Conservation (phyloP, 805 yeast species). For the Dipodascus albidus region DNA sequence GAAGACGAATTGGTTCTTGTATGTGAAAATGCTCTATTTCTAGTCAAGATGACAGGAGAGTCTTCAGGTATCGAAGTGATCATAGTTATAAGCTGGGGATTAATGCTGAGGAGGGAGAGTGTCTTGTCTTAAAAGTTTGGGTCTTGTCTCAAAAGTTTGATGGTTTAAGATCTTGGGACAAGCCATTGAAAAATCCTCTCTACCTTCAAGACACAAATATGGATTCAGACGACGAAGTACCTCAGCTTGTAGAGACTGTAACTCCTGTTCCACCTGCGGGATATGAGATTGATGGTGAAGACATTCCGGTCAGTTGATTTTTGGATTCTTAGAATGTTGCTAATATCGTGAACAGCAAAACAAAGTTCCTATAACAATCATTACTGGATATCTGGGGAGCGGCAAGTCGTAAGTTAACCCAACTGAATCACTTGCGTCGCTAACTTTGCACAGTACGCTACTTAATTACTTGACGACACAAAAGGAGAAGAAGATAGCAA, state of each 20-base stretch:
- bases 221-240: constrained; percentile 1
- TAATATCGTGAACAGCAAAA: not conserved
- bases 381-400: constrained; percentile 91
- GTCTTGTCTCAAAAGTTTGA: not conserved
- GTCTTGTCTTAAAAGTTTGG: not conserved
- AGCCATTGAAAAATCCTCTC: not conserved
- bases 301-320: not conserved
- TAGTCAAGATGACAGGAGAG: not conserved
- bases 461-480: constrained; percentile 56
- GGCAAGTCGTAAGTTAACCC: constrained; percentile 51
- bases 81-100: too few species aligned
- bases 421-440: not conserved
- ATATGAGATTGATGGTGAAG: not conserved
- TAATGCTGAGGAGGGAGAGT: too few species aligned
- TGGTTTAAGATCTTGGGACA: not conserved
- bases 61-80: constrained; percentile 11
- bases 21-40: constrained; percentile 13
- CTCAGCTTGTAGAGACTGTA: not conserved
- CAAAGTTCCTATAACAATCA: constrained; percentile 81
- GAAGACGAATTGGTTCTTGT: constrained; percentile 18
- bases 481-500: constrained; percentile 69
- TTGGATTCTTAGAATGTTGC: not conserved
- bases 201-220: not conserved
- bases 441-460: constrained; percentile 37
- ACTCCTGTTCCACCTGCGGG: not conserved